Percentiles rank a stretch among this genome's conserved stretches.
Conservation (phyloP, 768 basidiomycete species). For the Tylopilus plumbeoviolaceoides region DNA sequence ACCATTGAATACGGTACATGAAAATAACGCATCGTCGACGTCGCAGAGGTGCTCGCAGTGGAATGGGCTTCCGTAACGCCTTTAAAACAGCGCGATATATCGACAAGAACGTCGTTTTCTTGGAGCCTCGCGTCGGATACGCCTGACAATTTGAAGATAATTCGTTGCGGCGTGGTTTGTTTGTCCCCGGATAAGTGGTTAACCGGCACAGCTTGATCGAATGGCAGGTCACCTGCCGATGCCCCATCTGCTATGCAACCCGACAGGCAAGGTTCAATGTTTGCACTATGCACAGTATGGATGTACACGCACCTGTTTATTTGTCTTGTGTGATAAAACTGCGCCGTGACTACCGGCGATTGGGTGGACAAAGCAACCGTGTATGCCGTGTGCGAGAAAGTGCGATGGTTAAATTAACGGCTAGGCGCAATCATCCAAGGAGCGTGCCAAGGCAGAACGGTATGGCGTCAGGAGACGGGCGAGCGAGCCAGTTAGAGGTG, state of each 20-base stretch:
- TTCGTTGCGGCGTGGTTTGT: slow-evolving; percentile 25
- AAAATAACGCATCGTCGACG: slow-evolving; percentile 22
- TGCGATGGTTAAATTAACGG: slow-evolving; percentile 23
- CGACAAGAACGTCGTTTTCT: background rate
- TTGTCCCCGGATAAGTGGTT: slow-evolving; percentile 30
- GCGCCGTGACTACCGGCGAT: slow-evolving; percentile 18
- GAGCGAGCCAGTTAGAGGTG: slow-evolving; percentile 2
- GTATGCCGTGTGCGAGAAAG: slow-evolving; percentile 14
- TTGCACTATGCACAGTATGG: background rate
- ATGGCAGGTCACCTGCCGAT: slow-evolving; percentile 5
- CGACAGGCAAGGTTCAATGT: slow-evolving; percentile 5
- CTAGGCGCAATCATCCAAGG: slow-evolving; percentile 7
- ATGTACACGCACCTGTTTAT: slow-evolving; percentile 11
- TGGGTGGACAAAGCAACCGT: slow-evolving; percentile 18
- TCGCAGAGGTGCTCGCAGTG: slow-evolving; percentile 17
- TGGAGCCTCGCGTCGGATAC: background rate
- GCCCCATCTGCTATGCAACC: background rate
- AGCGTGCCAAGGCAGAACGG: slow-evolving; percentile 5
- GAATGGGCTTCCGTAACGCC: slow-evolving; percentile 9
- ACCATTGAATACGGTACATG: slow-evolving; percentile 30
- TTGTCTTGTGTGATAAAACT: background rate
- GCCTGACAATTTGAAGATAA: slow-evolving; percentile 13
- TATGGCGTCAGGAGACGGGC: no score
- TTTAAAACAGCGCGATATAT: slow-evolving; percentile 8
- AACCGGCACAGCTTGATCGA: slow-evolving; percentile 24